A percentile compares a stretch with the other conserved stretches of the same genome.
phyloP scores from a whole-genome alignment of 148 eudicot genomes.

The Heliamphora exappendiculata region DNA sequence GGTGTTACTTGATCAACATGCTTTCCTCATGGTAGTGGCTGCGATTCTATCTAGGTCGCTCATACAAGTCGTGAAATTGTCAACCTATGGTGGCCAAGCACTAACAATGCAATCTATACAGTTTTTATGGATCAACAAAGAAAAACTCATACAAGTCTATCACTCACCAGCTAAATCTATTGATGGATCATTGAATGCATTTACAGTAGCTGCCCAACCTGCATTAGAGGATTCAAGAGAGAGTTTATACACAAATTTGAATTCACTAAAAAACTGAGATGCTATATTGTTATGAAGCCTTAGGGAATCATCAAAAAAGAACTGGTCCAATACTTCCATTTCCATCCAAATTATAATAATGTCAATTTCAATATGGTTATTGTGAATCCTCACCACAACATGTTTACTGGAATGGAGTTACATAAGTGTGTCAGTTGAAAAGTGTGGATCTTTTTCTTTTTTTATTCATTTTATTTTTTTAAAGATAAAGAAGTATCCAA shows the following conservation, averaged over 20 bases:
- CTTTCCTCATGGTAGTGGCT: background rate
- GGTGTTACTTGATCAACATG: no score
- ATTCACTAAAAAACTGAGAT: background rate
- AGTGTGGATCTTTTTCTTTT: background rate
- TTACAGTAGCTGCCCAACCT: conserved; percentile 75
- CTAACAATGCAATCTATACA: background rate
- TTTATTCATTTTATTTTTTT: background rate
- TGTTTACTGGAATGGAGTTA: background rate
- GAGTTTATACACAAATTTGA: background rate
- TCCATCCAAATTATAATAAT: background rate
- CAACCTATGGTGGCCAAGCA: background rate
- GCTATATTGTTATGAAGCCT: background rate
- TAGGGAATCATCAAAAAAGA: background rate
- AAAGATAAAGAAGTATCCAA: background rate
- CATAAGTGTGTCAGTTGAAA: background rate
- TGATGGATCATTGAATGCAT: conserved; percentile 48
- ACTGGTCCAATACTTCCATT: background rate
- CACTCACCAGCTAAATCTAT: conserved; percentile 59
- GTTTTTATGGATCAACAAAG: background rate
- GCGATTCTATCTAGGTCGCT: background rate
- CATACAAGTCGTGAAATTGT: background rate
- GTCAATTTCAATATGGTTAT: background rate
- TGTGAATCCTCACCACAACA: background rate
- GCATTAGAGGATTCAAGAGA: conserved; percentile 16
- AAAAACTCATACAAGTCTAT: background rate